Percentiles rank a stretch among this genome's conserved stretches.
Evolutionary conservation across 495 filamentous ascomycete species (phyloP).

Genomic region (Daldinia childiae): DNA sequence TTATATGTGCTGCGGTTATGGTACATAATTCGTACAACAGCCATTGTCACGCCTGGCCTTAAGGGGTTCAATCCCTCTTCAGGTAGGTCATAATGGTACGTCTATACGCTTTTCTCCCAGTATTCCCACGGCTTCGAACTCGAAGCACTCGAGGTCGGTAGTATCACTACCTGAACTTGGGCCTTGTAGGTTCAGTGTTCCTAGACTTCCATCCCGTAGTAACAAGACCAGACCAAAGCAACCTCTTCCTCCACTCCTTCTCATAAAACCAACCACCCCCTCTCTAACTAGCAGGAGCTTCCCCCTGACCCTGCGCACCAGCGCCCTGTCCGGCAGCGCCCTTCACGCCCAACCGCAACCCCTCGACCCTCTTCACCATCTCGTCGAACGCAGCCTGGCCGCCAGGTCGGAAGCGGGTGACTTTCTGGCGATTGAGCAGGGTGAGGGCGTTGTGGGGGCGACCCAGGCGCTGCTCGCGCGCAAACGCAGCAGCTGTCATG

Average conservation of each 20-base stretch:
- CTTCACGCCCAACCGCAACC: constrained; percentile 40
- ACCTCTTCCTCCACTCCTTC: neutral
- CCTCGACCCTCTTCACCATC: constrained; percentile 71
- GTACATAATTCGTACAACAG: constrained; percentile 30
- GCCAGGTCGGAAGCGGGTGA: constrained; percentile 76
- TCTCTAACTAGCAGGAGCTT: neutral
- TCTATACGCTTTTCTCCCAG: neutral
- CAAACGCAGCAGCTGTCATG: constrained; percentile 84
- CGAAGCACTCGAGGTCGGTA: neutral
- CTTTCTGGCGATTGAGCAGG: constrained; percentile 79
- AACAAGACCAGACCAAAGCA: neutral
- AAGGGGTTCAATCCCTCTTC: neutral
- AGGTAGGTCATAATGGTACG: neutral
- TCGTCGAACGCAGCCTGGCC: constrained; percentile 73
- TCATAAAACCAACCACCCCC: neutral
- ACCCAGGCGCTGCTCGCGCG: constrained; percentile 63
- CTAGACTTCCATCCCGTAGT: neutral
- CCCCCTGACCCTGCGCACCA: neutral
- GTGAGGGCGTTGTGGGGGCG: constrained; percentile 73
- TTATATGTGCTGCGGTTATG: constrained; percentile 19
- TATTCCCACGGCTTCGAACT: neutral
- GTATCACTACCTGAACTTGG: neutral
- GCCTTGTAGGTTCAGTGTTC: neutral
- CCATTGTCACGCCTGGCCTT: neutral
- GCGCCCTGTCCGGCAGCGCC: neutral